Evolutionary conservation across 306 rosid genomes (phyloP).

Genomic region (Cucurbita pepo): DNA sequence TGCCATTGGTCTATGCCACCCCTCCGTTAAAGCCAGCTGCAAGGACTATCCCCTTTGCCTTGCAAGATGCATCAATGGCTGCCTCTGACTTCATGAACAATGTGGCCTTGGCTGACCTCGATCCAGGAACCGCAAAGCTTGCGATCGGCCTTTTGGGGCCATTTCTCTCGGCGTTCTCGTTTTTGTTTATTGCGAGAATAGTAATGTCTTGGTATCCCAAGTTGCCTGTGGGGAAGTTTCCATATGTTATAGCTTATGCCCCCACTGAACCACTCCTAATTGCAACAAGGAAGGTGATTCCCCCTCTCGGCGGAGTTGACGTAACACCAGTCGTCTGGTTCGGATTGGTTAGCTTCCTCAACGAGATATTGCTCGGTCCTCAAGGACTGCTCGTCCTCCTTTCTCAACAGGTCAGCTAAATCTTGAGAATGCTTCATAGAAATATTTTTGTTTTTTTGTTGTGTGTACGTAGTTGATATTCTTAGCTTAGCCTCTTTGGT

Average conservation of each 20-base stretch:
- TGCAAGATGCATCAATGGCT: slow-evolving; percentile 15
- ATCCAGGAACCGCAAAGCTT: slow-evolving; percentile 66
- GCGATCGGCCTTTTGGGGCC: slow-evolving; percentile 67
- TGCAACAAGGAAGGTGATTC: slow-evolving; percentile 69
- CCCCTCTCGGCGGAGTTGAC: slow-evolving; percentile 87
- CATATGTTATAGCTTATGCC: slow-evolving; percentile 74
- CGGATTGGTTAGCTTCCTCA: slow-evolving; percentile 75
- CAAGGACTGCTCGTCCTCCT: slow-evolving; percentile 87
- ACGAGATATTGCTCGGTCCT: slow-evolving; percentile 91
- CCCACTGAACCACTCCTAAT: slow-evolving; percentile 80
- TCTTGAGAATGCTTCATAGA: background rate
- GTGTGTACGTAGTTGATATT: background rate
- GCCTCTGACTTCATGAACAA: slow-evolving; percentile 16
- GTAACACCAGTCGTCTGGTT: slow-evolving; percentile 96
- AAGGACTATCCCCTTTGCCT: slow-evolving; percentile 5
- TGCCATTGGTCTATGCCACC: slow-evolving; percentile 7
- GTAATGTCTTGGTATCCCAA: slow-evolving; percentile 97
- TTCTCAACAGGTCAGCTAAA: slow-evolving; percentile 49
- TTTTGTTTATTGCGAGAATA: slow-evolving; percentile 65
- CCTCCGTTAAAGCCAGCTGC: slow-evolving; percentile 11
- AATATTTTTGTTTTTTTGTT: background rate
- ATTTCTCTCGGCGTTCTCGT: slow-evolving; percentile 50
- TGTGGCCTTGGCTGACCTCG: slow-evolving; percentile 52
- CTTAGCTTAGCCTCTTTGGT: background rate
- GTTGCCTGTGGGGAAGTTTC: slow-evolving; percentile 71